Evolutionary conservation across 2,329 filamentous ascomycete genomes (phyloP).

Genomic region (Hirsutella rhossiliensis): DNA sequence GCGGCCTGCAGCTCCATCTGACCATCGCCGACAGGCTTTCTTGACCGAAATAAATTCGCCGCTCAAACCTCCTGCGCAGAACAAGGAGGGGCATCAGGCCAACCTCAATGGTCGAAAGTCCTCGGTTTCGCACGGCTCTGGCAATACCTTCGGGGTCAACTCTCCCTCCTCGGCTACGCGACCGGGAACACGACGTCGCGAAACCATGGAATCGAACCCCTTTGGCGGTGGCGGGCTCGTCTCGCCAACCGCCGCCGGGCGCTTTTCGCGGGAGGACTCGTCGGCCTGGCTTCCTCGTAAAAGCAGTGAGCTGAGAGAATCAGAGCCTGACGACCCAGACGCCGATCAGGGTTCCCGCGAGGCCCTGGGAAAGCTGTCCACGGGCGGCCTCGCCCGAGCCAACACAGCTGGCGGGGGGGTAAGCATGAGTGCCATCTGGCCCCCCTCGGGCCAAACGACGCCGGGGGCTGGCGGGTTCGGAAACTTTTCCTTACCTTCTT

Average conservation of each 20-base stretch:
- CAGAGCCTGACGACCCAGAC: constrained; percentile 41
- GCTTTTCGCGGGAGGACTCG: constrained; percentile 51
- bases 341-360: constrained; percentile 17
- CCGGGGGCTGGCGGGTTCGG: constrained; percentile 74
- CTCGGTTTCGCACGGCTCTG: constrained; percentile 63
- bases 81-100: constrained; percentile 48
- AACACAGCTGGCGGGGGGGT: constrained; percentile 39
- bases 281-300: constrained; percentile 47
- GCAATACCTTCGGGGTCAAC: constrained; percentile 53
- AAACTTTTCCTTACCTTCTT: constrained; percentile 62
- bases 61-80: constrained; percentile 73
- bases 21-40: constrained; percentile 49
- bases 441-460: constrained; percentile 40
- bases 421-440: constrained; percentile 31
- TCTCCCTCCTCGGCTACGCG: constrained; percentile 62
- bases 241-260: constrained; percentile 48
- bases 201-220: constrained; percentile 62
- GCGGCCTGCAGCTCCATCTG: not conserved
- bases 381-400: constrained; percentile 38
- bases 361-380: constrained; percentile 20
- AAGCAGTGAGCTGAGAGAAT: constrained; percentile 39
- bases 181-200: constrained; percentile 68
- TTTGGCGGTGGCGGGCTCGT: constrained; percentile 38
- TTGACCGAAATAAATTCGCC: constrained; percentile 83
- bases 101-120: constrained; percentile 63